These are phyloP conservation scores for Aspergillus ibericus DNA, from an alignment of 2,329 filamentous ascomycete species.

Conservation along the genomic window DNA sequence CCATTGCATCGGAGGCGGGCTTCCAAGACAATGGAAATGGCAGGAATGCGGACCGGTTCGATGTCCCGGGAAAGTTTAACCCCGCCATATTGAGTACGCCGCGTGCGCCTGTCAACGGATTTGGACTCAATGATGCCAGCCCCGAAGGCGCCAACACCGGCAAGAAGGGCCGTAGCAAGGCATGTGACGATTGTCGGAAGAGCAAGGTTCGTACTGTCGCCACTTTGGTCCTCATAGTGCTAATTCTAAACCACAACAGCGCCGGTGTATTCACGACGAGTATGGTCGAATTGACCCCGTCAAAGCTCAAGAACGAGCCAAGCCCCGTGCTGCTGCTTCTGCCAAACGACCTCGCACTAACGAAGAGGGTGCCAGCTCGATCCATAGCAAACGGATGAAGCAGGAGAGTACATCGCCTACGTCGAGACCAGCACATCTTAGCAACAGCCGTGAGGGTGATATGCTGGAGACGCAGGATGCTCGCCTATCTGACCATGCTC, in stretches of 20 bases:
- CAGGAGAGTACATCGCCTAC: slow-evolving; percentile 34
- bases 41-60: slow-evolving; percentile 30
- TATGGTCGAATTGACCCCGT: slow-evolving; percentile 63
- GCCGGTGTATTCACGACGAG: slow-evolving; percentile 67
- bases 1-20: slow-evolving; percentile 38
- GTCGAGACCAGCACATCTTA: slow-evolving; percentile 23
- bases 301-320: slow-evolving; percentile 62
- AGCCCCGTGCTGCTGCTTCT: slow-evolving; percentile 58
- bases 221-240: not conserved
- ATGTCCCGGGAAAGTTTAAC: slow-evolving; percentile 28
- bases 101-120: slow-evolving; percentile 24
- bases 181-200: slow-evolving; percentile 66
- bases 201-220: slow-evolving; percentile 57
- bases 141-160: slow-evolving; percentile 42
- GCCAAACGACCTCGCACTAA: slow-evolving; percentile 54
- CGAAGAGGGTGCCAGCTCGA: slow-evolving; percentile 37
- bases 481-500: slow-evolving; percentile 14
- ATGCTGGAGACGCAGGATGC: slow-evolving; percentile 15
- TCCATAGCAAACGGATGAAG: slow-evolving; percentile 35
- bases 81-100: slow-evolving; percentile 30
- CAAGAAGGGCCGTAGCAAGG: slow-evolving; percentile 62
- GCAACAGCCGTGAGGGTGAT: slow-evolving; percentile 18
- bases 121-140: slow-evolving; percentile 31
- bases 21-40: slow-evolving; percentile 28
- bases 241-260: slow-evolving; percentile 44